These are phyloP conservation scores for Aotearoamyces nothofagi DNA, from an alignment of 2,329 filamentous ascomycete genomes.

Conservation along the genomic window DNA sequence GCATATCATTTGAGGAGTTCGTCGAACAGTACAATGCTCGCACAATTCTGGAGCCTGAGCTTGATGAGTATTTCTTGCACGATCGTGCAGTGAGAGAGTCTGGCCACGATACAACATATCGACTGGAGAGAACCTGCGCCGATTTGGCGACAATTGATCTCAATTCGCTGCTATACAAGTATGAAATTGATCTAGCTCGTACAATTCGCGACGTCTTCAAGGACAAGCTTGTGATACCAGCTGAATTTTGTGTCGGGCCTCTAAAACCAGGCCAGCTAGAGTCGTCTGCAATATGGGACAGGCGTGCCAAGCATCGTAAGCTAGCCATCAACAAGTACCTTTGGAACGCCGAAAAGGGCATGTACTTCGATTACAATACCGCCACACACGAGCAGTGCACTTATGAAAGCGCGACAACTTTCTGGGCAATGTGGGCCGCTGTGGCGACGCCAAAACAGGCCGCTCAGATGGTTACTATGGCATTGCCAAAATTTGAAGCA, in stretches of 20 bases:
- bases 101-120: conserved; percentile 91
- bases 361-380: conserved; percentile 98
- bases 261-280: conserved; percentile 56
- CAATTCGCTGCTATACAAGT: conserved; percentile 92
- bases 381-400: conserved; percentile 62
- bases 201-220: conserved; percentile 74
- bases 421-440: conserved; percentile 96
- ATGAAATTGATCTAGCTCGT: conserved; percentile 83
- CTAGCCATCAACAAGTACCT: conserved; percentile 80
- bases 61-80: conserved; percentile 92
- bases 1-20: conserved; percentile 70
- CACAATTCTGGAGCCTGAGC: conserved; percentile 63
- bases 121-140: conserved; percentile 74
- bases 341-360: conserved; percentile 82
- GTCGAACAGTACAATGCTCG: conserved; percentile 77
- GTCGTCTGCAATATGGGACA: conserved; percentile 79
- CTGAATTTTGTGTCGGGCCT: conserved; percentile 61
- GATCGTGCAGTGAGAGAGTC: conserved; percentile 93
- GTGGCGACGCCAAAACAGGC: conserved; percentile 77
- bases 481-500: conserved; percentile 75
- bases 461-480: conserved; percentile 63
- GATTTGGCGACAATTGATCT: conserved; percentile 87
- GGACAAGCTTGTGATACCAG: conserved; percentile 68
- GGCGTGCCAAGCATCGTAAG: conserved; percentile 72
- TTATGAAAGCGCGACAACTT: conserved; percentile 86